Conservation (phyloP, 345 rosid species). For the Reutealis trisperma region DNA sequence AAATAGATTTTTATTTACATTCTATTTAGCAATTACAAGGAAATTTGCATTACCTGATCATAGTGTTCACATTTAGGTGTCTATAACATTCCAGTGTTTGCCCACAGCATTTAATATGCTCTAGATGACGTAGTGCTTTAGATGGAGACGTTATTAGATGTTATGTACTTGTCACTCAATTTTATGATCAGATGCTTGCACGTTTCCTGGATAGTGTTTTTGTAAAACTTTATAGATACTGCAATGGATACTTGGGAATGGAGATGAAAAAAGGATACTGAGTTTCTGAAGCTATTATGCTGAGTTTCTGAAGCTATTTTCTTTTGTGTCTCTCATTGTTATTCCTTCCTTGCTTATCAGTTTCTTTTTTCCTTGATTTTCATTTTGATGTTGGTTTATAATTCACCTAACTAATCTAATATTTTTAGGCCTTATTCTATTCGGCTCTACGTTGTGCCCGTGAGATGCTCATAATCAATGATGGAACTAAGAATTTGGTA, state of each 20-base stretch:
- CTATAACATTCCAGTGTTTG: not conserved
- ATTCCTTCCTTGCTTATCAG: no score
- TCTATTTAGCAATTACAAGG: not conserved
- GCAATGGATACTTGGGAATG: no score
- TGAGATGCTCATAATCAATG: constrained; percentile 83
- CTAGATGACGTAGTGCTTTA: no score
- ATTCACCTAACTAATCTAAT: constrained; percentile 9
- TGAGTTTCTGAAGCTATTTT: not conserved
- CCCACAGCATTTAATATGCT: not conserved
- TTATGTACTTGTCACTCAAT: no score
- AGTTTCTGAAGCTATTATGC: not conserved
- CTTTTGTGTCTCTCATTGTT: not conserved
- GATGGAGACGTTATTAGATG: not conserved
- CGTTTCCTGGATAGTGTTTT: no score
- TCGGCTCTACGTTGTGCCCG: constrained; percentile 84
- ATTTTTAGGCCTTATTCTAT: constrained; percentile 80
- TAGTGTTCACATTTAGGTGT: not conserved
- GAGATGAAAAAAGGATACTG: no score
- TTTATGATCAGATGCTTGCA: no score
- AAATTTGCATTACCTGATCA: not conserved
- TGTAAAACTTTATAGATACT: no score
- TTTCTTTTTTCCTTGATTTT: not conserved
- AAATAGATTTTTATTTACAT: not conserved
- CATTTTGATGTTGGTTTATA: not conserved
- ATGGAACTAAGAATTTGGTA: constrained; percentile 74